Conservation (phyloP, 2,329 filamentous ascomycete species). For the Byssochlamys sp. region DNA sequence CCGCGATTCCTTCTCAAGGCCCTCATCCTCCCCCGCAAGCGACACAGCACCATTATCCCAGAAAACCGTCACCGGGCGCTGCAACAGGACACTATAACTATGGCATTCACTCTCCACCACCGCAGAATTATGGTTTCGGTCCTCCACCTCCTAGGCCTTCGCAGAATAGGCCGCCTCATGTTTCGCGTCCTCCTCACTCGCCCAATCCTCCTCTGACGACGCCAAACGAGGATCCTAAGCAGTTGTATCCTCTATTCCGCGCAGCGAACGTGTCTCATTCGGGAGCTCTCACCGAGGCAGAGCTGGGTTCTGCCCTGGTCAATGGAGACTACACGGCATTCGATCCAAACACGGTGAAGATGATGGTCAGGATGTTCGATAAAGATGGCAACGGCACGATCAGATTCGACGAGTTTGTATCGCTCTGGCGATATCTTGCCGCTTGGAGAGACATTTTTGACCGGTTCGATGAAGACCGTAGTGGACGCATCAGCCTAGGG, state of each 20-base stretch:
- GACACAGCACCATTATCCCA: conserved; percentile 2
- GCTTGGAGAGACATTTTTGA: conserved; percentile 93
- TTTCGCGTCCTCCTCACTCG: conserved; percentile 57
- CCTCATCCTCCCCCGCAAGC: conserved; percentile 31
- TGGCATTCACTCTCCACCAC: conserved; percentile 33
- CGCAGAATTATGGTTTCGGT: conserved; percentile 41
- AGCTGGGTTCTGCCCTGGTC: conserved; percentile 80
- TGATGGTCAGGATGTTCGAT: conserved; percentile 99
- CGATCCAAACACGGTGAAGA: conserved; percentile 83
- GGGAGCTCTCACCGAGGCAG: conserved; percentile 73
- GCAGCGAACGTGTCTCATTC: conserved; percentile 73
- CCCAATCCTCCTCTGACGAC: conserved; percentile 46
- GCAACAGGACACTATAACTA: conserved; percentile 29
- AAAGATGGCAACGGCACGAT: conserved; percentile 80
- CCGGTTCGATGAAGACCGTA: conserved; percentile 80
- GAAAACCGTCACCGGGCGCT: conserved; percentile 31
- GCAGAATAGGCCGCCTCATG: conserved; percentile 46
- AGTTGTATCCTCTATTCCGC: conserved; percentile 73
- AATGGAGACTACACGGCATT: conserved; percentile 95
- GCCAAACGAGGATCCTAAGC: conserved; percentile 43
- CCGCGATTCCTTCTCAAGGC: neutral
- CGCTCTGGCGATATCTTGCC: conserved; percentile 88
- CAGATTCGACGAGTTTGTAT: conserved; percentile 91
- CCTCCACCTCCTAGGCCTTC: conserved; percentile 44
- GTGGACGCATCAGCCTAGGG: conserved; percentile 71